Conservation (phyloP, 345 rosid species). For the Odontarrhena argentea region DNA sequence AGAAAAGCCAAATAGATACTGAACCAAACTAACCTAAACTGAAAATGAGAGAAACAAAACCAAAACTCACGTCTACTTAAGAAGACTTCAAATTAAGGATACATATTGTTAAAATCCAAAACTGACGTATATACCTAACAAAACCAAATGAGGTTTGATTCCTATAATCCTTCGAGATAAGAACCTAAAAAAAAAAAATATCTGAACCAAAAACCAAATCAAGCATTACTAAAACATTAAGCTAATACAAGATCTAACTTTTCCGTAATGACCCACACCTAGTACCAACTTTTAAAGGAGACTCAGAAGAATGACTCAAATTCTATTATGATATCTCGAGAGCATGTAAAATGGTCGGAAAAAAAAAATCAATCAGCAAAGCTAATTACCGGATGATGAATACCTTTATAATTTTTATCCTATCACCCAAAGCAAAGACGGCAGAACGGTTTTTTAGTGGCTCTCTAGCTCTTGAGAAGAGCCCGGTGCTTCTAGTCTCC, state of each 20-base stretch:
- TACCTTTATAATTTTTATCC: constrained; percentile 92
- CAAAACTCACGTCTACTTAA: not conserved
- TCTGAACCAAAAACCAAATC: constrained; percentile 5
- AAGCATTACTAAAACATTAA: not conserved
- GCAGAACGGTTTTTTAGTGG: constrained; percentile 90
- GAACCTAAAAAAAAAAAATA: not conserved
- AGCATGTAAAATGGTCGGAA: constrained; percentile 16
- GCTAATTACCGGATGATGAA: constrained; percentile 15
- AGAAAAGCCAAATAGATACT: constrained; percentile 7
- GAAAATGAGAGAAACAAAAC: constrained; percentile 9
- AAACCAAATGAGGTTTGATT: not conserved
- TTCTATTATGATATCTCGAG: not conserved
- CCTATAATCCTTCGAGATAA: constrained; percentile 6
- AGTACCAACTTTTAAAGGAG: constrained; percentile 3
- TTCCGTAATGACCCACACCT: constrained; percentile 2
- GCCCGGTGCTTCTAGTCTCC: constrained; percentile 83
- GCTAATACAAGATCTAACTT: not conserved
- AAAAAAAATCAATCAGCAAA: constrained; percentile 8
- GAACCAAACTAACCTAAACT: constrained; percentile 18
- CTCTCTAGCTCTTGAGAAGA: constrained; percentile 87
- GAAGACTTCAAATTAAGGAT: constrained; percentile 8
- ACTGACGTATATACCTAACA: not conserved
- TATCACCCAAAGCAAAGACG: constrained; percentile 91
- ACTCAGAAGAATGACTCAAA: constrained; percentile 22
- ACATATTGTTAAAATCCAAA: not conserved